phyloP scores from a whole-genome alignment of 2,329 filamentous ascomycete genomes.

The Diaporthe batatas region DNA sequence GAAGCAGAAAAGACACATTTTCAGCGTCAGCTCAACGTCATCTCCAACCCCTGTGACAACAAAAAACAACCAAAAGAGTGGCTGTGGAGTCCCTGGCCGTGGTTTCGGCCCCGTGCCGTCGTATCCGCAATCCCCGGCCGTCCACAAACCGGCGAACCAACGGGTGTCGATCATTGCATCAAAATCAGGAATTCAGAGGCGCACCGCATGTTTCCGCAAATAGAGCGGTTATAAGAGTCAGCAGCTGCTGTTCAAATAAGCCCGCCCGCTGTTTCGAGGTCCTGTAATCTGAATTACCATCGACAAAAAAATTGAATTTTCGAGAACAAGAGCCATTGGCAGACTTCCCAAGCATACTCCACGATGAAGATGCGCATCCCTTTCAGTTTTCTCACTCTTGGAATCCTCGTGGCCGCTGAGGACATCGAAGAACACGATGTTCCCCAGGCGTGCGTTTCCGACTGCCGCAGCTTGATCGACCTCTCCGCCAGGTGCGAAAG shows the following conservation, averaged over 20 bases:
- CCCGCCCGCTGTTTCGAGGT: neutral
- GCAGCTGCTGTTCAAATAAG: neutral
- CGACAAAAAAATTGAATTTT: too few relatives aligned
- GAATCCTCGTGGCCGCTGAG: neutral
- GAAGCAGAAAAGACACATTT: neutral
- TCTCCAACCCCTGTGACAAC: neutral
- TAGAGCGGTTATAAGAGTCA: neutral
- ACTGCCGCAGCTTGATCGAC: constrained; percentile 12
- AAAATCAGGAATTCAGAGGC: neutral
- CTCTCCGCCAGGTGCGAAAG: neutral
- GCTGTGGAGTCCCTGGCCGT: neutral
- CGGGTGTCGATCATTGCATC: constrained; percentile 5
- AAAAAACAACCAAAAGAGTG: neutral
- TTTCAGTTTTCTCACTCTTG: neutral
- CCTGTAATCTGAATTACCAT: neutral
- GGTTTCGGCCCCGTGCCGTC: constrained; percentile 14
- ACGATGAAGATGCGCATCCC: neutral
- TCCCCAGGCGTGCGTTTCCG: neutral
- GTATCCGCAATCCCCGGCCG: constrained; percentile 19
- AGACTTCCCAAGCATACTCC: too few relatives aligned
- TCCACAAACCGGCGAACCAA: neutral
- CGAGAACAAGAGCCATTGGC: too few relatives aligned
- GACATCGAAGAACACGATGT: constrained; percentile 17
- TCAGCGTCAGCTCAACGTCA: neutral
- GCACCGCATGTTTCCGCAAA: neutral